Percentiles rank a stretch among this genome's conserved stretches.
Evolutionary conservation across 805 yeast genomes (phyloP).

Genomic region (Komagataella ulmi): DNA sequence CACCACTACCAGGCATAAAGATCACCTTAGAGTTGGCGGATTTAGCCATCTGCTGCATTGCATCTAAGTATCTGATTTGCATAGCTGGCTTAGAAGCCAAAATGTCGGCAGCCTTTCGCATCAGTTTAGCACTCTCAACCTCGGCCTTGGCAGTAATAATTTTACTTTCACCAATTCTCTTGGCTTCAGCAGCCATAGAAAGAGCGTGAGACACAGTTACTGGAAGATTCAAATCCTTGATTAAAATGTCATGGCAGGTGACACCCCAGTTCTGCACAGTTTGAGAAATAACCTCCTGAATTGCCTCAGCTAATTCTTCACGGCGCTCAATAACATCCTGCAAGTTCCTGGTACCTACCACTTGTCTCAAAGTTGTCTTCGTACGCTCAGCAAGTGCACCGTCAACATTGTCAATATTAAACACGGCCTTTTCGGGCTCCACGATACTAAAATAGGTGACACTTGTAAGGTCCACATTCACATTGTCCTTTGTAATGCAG

Average conservation of each 20-base stretch:
- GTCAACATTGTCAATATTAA: conserved; percentile 39
- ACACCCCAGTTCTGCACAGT: conserved; percentile 66
- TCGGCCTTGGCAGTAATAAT: conserved; percentile 66
- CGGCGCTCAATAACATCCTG: conserved; percentile 66
- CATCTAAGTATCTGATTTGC: conserved; percentile 69
- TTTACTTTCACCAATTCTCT: conserved; percentile 65
- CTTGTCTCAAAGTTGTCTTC: conserved; percentile 62
- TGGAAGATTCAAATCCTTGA: conserved; percentile 50
- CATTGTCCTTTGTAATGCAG: conserved; percentile 63
- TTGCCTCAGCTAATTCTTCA: conserved; percentile 56
- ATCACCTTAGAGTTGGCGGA: conserved; percentile 52
- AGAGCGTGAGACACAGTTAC: conserved; percentile 42
- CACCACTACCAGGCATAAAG: conserved; percentile 48
- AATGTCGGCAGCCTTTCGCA: conserved; percentile 71
- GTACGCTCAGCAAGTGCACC: conserved; percentile 52
- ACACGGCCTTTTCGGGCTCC: conserved; percentile 55
- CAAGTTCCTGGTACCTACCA: conserved; percentile 47
- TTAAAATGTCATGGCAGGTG: conserved; percentile 49
- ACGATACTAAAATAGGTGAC: conserved; percentile 55
- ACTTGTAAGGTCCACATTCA: conserved; percentile 45
- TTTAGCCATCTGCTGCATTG: conserved; percentile 64
- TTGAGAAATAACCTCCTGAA: conserved; percentile 44
- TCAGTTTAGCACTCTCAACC: conserved; percentile 61
- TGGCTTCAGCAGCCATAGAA: conserved; percentile 65
- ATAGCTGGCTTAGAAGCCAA: conserved; percentile 63